Percentiles rank a stretch among this genome's conserved stretches.
Evolutionary conservation across 2,329 filamentous ascomycete genomes (phyloP).

Genomic region (Apiospora arundinis): DNA sequence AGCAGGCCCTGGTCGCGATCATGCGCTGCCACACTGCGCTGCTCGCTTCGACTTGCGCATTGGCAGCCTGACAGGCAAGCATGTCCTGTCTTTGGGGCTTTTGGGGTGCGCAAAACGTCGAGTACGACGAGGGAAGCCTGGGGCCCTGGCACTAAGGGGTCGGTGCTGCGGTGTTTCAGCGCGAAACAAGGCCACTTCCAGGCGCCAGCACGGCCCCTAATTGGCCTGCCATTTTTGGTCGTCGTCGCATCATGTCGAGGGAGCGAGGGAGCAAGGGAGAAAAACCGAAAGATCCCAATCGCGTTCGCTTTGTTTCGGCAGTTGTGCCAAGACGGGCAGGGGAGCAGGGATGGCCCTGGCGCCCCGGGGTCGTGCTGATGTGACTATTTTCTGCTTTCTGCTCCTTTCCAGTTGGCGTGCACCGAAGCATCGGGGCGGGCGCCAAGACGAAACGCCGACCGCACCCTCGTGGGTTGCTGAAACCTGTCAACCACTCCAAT

Average conservation of each 20-base stretch:
- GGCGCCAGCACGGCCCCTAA: background rate
- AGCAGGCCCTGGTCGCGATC: background rate
- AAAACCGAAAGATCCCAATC: background rate
- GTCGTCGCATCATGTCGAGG: background rate
- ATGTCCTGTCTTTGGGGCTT: background rate
- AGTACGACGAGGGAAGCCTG: too few species aligned
- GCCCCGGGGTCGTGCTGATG: background rate
- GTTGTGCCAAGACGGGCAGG: background rate
- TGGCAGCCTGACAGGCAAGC: background rate
- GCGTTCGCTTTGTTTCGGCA: conserved; percentile 8
- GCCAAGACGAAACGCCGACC: conserved; percentile 16
- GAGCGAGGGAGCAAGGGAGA: too few species aligned
- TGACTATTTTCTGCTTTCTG: background rate
- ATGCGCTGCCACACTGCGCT: background rate
- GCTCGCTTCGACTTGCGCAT: conserved; percentile 6
- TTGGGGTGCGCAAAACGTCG: too few species aligned
- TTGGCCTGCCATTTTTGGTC: background rate
- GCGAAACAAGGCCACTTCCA: conserved; percentile 10
- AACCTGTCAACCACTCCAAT: background rate
- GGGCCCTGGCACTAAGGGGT: background rate
- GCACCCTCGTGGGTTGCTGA: background rate
- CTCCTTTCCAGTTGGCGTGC: too few species aligned
- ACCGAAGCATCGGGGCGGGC: conserved; percentile 4
- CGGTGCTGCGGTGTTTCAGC: conserved; percentile 2
- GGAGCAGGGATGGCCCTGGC: background rate